These are phyloP conservation scores for Diaporthe sp. DNA, from an alignment of 2,329 filamentous ascomycete genomes.

Conservation along the genomic window DNA sequence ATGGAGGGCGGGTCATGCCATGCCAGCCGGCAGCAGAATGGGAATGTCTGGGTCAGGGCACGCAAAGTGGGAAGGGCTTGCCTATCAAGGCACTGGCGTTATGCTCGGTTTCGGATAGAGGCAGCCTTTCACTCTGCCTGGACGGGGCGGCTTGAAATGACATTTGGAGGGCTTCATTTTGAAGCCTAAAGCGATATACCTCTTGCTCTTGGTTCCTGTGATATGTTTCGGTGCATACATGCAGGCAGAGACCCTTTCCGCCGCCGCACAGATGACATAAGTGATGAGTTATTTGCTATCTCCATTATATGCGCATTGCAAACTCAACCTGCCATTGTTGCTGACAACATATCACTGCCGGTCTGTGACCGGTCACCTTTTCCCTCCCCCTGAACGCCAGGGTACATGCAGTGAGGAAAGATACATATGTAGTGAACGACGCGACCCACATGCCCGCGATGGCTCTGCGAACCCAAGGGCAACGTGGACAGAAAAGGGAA, in stretches of 20 bases:
- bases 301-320: background rate
- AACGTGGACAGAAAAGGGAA: background rate
- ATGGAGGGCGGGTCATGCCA: background rate
- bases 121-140: constrained; percentile 25
- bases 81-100: constrained; percentile 24
- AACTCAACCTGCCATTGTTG: background rate
- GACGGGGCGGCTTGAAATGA: constrained; percentile 18
- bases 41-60: background rate
- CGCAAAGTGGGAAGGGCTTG: constrained; percentile 16
- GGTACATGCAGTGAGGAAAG: background rate
- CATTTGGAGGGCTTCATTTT: constrained; percentile 3
- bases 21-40: background rate
- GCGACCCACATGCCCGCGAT: background rate
- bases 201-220: background rate
- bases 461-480: background rate
- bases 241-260: too few relatives aligned
- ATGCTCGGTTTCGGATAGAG: constrained; percentile 17
- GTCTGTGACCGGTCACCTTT: background rate
- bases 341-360: background rate
- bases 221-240: background rate
- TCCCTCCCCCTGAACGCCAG: background rate
- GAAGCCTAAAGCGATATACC: constrained; percentile 7
- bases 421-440: background rate
- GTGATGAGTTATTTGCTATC: background rate
- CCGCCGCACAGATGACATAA: background rate